Conservation (phyloP, 2,329 filamentous ascomycete genomes). For the Aureobasidium subglaciale region DNA sequence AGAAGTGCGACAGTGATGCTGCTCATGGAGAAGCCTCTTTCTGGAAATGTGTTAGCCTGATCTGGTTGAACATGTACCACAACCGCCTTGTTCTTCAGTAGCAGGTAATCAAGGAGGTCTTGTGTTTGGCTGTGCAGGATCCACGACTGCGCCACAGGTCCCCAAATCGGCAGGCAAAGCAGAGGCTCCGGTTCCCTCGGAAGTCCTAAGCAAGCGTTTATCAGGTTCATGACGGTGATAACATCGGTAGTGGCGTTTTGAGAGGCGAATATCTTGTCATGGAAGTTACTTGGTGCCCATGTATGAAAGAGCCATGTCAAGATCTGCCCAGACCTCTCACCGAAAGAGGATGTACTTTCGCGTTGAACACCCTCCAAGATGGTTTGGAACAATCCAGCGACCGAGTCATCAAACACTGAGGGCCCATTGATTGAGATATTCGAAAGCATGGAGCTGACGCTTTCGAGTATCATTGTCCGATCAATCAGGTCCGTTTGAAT, state of each 20-base stretch:
- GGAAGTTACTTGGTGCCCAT: constrained; percentile 65
- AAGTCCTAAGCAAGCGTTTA: constrained; percentile 63
- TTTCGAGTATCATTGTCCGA: constrained; percentile 60
- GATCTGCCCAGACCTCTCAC: constrained; percentile 61
- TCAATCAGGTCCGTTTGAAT: constrained; percentile 59
- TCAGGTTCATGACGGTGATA: constrained; percentile 58
- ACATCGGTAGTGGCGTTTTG: constrained; percentile 58
- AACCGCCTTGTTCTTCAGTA: constrained; percentile 27
- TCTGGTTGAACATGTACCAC: neutral
- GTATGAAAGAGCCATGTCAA: constrained; percentile 74
- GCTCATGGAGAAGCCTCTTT: neutral
- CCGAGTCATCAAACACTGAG: constrained; percentile 69
- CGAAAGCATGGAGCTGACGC: constrained; percentile 64
- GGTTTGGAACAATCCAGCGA: constrained; percentile 63
- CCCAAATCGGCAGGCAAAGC: constrained; percentile 30
- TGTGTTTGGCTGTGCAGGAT: constrained; percentile 34
- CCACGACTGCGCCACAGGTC: constrained; percentile 39
- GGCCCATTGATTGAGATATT: constrained; percentile 79
- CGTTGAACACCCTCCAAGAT: constrained; percentile 60
- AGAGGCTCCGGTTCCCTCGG: constrained; percentile 19
- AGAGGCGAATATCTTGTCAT: constrained; percentile 60
- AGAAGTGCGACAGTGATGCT: neutral
- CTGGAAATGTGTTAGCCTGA: too few relatives aligned
- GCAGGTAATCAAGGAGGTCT: constrained; percentile 43
- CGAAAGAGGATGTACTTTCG: constrained; percentile 61